These are phyloP conservation scores for Lophiotrema nucula DNA, from an alignment of 495 filamentous ascomycete genomes.

Conservation along the genomic window DNA sequence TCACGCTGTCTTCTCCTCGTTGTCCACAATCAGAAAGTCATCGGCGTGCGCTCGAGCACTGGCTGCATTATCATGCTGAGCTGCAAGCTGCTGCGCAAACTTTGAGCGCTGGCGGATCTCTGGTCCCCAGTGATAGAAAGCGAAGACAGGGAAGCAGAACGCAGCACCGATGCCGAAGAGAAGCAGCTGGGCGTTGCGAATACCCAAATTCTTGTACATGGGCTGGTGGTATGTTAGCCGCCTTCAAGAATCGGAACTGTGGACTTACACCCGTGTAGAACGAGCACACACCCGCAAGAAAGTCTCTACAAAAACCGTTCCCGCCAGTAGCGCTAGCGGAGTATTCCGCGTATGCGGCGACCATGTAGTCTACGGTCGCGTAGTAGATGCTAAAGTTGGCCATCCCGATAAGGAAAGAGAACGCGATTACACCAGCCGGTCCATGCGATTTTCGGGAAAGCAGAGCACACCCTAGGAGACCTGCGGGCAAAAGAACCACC, in stretches of 20 bases:
- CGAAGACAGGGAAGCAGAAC: constrained; percentile 70
- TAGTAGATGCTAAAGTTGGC: constrained; percentile 70
- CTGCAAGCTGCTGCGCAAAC: not conserved
- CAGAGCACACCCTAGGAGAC: constrained; percentile 61
- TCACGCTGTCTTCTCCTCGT: too few relatives aligned
- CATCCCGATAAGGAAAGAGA: constrained; percentile 62
- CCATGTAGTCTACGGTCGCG: constrained; percentile 82
- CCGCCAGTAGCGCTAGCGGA: constrained; percentile 74
- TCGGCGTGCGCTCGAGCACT: too few relatives aligned
- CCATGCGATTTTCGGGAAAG: constrained; percentile 44
- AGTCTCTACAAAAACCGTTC: constrained; percentile 72
- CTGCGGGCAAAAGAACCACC: constrained; percentile 56
- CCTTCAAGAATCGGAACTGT: too few relatives aligned
- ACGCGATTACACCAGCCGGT: constrained; percentile 65
- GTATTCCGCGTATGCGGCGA: constrained; percentile 68
- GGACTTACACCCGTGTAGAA: constrained; percentile 65
- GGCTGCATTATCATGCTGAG: not conserved
- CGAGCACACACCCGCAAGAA: constrained; percentile 75
- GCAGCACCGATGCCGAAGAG: constrained; percentile 65
- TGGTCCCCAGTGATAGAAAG: constrained; percentile 74
- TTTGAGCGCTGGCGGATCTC: constrained; percentile 46
- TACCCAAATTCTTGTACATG: constrained; percentile 67
- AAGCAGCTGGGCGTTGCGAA: constrained; percentile 64
- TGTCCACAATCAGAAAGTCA: too few relatives aligned
- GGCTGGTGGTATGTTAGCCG: too few relatives aligned